phyloP scores from a whole-genome alignment of 805 yeast species.

The Wickerhamomyces canadensis region DNA sequence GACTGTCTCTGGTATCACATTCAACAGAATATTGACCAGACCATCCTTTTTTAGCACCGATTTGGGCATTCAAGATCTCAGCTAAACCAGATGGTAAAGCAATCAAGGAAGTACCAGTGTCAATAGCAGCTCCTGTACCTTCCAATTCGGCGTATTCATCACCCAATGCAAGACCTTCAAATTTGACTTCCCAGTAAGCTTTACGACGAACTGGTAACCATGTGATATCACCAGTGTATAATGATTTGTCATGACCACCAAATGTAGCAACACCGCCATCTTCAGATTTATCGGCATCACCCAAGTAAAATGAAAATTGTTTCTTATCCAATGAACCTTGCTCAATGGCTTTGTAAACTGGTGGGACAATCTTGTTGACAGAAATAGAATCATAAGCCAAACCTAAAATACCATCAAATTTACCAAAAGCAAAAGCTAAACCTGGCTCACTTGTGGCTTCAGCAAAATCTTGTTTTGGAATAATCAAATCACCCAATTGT shows the following conservation, averaged over 20 bases:
- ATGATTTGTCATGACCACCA: constrained; percentile 84
- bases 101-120: constrained; percentile 96
- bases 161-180: constrained; percentile 88
- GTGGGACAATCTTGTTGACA: constrained; percentile 87
- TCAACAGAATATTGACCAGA: constrained; percentile 94
- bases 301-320: constrained; percentile 86
- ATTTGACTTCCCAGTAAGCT: constrained; percentile 98
- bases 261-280: constrained; percentile 91
- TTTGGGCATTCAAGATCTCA: constrained; percentile 89
- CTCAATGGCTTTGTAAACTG: constrained; percentile 82
- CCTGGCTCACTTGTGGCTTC: constrained; percentile 98
- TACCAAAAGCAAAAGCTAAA: constrained; percentile 95
- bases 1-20: constrained; percentile 73
- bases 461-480: constrained; percentile 89
- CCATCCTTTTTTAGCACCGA: constrained; percentile 97
- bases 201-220: constrained; percentile 98
- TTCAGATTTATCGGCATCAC: constrained; percentile 62
- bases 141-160: constrained; percentile 82
- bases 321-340: constrained; percentile 78
- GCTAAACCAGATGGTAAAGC: constrained; percentile 94
- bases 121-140: constrained; percentile 93
- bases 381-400: constrained; percentile 90
- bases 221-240: constrained; percentile 77
- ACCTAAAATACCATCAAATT: constrained; percentile 96
- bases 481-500: constrained; percentile 74